Base-by-base conservation (phyloP, 345 rosid genomes). In the Boechera retrofracta region DNA sequence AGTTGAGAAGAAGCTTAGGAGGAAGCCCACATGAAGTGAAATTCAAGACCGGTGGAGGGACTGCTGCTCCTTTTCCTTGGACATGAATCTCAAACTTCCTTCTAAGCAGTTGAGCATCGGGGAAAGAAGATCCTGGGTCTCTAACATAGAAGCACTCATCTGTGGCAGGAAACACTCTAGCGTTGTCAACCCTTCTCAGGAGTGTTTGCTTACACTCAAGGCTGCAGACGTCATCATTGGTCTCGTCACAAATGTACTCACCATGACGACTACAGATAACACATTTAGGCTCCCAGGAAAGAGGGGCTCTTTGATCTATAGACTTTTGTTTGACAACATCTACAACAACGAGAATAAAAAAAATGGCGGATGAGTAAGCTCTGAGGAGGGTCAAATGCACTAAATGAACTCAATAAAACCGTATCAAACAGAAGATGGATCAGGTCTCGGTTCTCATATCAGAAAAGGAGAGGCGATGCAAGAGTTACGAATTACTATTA, bases 201-300 rank as follows among this genome's bases (percentile, higher is more conserved):
- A 89, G 77, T 60, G 60, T 72, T 61, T 64, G 88, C 79, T 94
- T 90, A 81, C 98, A 92, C 75, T 94, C 91, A 85, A 92, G 82
- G 80, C 95, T 92, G 83, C 98, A 94, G 69, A 94, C 59, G 83
- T 92, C 98, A 51, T 87, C 93, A 76, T 89, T 89, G 18, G 98
- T 94, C 81, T 88, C 77, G 78, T 89, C 90, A 73, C 97, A 90
- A 55, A 92, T 88, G 77, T 92, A 92, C 77, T 94, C 97, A 11
- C 98, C 98, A 76, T 92, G 92, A 66, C 89, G 92, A 54, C 93
- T 76, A 58, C 95, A 94, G 32, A 89, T 77, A 57, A 84, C 90
- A 81, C 97, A 94, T 76, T 58, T 79, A 48, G 95, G 97, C 59
- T 94, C 98, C 15, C 79, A 92, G 0, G 82, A 76, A 66, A 90